phyloP scores from a whole-genome alignment of 129 eudicot genomes.

The Logfia minima region DNA sequence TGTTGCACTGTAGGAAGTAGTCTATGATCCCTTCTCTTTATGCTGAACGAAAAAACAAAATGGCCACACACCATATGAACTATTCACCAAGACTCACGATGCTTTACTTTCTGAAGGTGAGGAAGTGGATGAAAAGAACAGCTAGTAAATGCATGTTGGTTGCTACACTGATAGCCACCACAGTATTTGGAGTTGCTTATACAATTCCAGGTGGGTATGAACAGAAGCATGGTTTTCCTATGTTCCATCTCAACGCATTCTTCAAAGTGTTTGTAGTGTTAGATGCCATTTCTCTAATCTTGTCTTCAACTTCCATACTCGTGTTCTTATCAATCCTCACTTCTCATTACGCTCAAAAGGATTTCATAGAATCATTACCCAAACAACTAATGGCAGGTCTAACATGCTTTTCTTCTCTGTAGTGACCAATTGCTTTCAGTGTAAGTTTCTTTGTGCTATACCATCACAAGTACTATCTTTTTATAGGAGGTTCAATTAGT shows the following conservation, averaged over 20 bases:
- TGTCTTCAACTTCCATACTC: conserved; percentile 1
- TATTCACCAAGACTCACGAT: too few relatives aligned
- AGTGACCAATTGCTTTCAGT: not conserved
- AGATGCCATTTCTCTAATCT: conserved; percentile 8
- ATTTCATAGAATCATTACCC: conserved; percentile 12
- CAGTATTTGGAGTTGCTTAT: conserved; percentile 10
- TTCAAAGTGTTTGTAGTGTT: conserved; percentile 6
- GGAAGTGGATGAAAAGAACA: too few relatives aligned
- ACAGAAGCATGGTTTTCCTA: not conserved
- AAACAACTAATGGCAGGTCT: not conserved
- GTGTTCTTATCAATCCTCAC: conserved; percentile 22
- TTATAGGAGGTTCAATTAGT: not conserved
- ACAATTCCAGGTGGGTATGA: conserved; percentile 9
- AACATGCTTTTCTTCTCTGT: not conserved
- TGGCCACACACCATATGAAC: too few relatives aligned
- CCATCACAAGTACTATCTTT: not conserved
- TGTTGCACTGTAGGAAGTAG: too few relatives aligned
- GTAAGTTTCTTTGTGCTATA: conserved; percentile 20
- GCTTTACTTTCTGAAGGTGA: too few relatives aligned
- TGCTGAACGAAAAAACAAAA: too few relatives aligned
- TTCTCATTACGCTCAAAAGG: conserved; percentile 10
- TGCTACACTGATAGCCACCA: not conserved
- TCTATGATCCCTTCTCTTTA: too few relatives aligned
- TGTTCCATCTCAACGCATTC: not conserved
- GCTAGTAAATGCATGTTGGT: too few relatives aligned